Conservation (phyloP, 2,329 filamentous ascomycete species). For the Purpureocillium lavendulum region DNA sequence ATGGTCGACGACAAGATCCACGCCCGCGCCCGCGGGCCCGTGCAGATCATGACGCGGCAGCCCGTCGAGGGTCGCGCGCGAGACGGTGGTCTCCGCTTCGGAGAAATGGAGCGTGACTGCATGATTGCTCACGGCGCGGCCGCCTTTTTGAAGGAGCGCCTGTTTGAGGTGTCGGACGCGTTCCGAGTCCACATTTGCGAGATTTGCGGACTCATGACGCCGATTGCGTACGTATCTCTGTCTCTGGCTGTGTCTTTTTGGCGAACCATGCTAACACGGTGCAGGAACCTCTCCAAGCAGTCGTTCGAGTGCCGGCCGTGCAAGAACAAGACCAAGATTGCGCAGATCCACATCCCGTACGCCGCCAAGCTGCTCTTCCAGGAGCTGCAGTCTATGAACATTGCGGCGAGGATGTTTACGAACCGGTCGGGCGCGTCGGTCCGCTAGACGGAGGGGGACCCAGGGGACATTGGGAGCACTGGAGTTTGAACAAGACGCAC, state of each 20-base stretch:
- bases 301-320: conserved; percentile 95
- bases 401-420: conserved; percentile 95
- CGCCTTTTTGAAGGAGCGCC: conserved; percentile 90
- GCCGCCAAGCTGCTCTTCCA: conserved; percentile 98
- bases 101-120: conserved; percentile 99
- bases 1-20: conserved; percentile 99
- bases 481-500: no score
- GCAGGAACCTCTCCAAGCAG: conserved; percentile 84
- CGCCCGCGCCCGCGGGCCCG: conserved; percentile 90
- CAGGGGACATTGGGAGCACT: no score
- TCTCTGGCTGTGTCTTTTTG: background rate
- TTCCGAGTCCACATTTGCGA: conserved; percentile 98
- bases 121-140: conserved; percentile 99
- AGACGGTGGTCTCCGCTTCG: conserved; percentile 97
- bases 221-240: conserved; percentile 74
- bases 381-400: conserved; percentile 97
- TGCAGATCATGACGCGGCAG: conserved; percentile 94
- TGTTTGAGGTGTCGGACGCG: conserved; percentile 96
- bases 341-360: conserved; percentile 95
- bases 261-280: conserved; percentile 20
- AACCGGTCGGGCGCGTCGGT: conserved; percentile 69
- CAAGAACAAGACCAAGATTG: conserved; percentile 99
- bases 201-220: conserved; percentile 97
- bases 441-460: conserved; percentile 32
- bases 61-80: conserved; percentile 96